A percentile compares a stretch with the other conserved stretches of the same genome.
Conservation (phyloP, 352 stramenopile genomes). For the Phytophthora boehmeriae region DNA sequence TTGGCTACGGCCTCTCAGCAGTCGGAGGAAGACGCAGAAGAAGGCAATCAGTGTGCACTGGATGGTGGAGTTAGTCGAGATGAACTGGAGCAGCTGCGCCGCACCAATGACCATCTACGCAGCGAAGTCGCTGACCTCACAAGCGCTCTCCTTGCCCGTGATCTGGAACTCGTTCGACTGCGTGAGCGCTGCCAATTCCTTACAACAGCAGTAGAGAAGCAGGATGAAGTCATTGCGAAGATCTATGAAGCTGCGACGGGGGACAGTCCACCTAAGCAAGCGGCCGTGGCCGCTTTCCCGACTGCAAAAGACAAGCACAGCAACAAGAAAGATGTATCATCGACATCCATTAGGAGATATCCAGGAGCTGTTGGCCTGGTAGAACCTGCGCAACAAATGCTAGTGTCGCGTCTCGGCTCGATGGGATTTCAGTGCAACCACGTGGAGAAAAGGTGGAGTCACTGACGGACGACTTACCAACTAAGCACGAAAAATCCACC, state of each 20-base stretch:
- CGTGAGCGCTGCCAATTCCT: conserved; percentile 72
- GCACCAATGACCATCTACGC: conserved; percentile 57
- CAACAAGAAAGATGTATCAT: conserved; percentile 10
- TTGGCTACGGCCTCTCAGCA: conserved; percentile 24
- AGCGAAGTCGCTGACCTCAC: conserved; percentile 66
- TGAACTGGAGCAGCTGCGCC: conserved; percentile 36
- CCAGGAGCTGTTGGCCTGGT: conserved; percentile 28
- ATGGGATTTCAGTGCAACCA: conserved; percentile 53
- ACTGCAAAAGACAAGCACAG: conserved; percentile 2
- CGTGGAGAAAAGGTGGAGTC: conserved; percentile 43
- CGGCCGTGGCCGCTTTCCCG: conserved; percentile 8
- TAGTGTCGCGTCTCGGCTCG: conserved; percentile 50
- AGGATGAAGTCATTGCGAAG: conserved; percentile 80
- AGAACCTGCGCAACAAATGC: conserved; percentile 48
- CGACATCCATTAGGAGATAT: conserved; percentile 34
- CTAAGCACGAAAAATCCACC: conserved; percentile 18
- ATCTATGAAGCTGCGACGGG: conserved; percentile 59
- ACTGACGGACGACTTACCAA: conserved; percentile 30
- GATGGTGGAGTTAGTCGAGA: conserved; percentile 5
- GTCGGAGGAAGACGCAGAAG: conserved; percentile 6
- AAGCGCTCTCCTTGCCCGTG: conserved; percentile 68
- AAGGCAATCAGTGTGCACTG: conserved; percentile 11
- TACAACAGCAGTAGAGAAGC: conserved; percentile 64
- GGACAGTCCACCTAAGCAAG: conserved; percentile 3
- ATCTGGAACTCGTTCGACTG: conserved; percentile 75